Base-by-base conservation (phyloP, 768 basidiomycete species). In the Mycena alexandri region DNA sequence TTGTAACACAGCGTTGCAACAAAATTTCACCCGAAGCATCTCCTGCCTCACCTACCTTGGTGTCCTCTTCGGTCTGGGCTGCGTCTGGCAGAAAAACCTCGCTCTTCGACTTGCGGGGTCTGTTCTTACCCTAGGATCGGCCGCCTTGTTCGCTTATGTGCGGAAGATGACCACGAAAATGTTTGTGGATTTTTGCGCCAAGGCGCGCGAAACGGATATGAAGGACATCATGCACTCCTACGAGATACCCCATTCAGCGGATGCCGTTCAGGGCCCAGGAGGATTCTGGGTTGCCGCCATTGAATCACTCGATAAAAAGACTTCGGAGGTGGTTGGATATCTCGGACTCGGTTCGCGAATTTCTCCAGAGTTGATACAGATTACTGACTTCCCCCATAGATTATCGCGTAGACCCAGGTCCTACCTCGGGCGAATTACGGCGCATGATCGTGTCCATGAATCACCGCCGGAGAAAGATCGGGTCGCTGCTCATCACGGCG, bases 201-300 rank as follows among this genome's bases (percentile, higher is more conserved):
- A 8, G 1, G 68, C 68, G 33, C 24, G 46, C 2, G 38, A 29
- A 11, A 65, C 62, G 11, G 68, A 69, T 47, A 60, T 69, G 68
- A 47, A 22, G 5, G 68, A 69, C 33, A 69, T 69, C 53, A 57
- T n/a, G 47, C 59, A 33, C 62, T 60, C 36, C 50, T 66, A 69
- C 62, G 64, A 58, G 65, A 64, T 53, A 51, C 64, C 43, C 56
- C 55, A 46, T 47, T 46, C 51, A 1, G 52, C 29, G 17, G 43
- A 16, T 14, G 63, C 42, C 6, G 48, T 48, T 5, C 60, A 67
- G 33, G 60, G 65, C 24, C 69, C 68, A 5, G 72, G 69, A 13
- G 75, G 57, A 10, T 76, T 76, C 50, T 76, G 74, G 74, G 72
- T 76, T 24, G 72, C 68, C 11, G 75, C 67, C 41, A 65, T 62